Percentiles rank a stretch among this genome's conserved stretches.
Evolutionary conservation across 2,329 filamentous ascomycete genomes (phyloP).

Genomic region (Phaeosphaeria sp.): DNA sequence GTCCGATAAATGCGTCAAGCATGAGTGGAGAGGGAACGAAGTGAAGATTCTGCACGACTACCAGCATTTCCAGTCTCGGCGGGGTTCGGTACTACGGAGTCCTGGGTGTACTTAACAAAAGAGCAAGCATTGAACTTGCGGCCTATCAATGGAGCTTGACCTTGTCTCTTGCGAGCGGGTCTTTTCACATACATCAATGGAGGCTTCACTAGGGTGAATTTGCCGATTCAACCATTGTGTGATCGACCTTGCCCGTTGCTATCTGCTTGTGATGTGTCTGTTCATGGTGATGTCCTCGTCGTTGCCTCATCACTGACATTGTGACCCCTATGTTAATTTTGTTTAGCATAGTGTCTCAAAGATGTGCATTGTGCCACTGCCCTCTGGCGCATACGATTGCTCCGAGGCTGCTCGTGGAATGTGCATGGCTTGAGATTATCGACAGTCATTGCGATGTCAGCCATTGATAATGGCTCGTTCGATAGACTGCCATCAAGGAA

Average conservation of each 20-base stretch:
- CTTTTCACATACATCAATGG: conserved; percentile 58
- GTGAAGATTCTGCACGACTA: conserved; percentile 43
- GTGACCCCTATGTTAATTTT: too few species aligned
- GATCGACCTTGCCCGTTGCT: conserved; percentile 41
- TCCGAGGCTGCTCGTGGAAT: too few species aligned
- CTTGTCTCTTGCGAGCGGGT: conserved; percentile 44
- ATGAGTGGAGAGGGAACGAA: conserved; percentile 33
- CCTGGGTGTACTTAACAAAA: conserved; percentile 51
- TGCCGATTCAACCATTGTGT: conserved; percentile 64
- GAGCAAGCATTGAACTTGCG: conserved; percentile 49
- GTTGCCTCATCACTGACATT: background rate
- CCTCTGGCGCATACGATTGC: too few species aligned
- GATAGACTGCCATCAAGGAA: too few species aligned
- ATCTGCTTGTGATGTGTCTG: conserved; percentile 29
- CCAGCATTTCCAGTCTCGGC: conserved; percentile 48
- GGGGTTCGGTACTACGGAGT: conserved; percentile 46
- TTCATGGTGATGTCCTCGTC: too few species aligned
- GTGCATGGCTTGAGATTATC: too few species aligned
- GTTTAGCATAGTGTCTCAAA: too few species aligned
- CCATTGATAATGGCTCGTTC: too few species aligned
- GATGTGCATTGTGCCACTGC: too few species aligned
- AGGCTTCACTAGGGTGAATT: conserved; percentile 65
- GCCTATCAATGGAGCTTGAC: conserved; percentile 55
- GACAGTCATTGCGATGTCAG: too few species aligned
- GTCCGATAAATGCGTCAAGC: conserved; percentile 77